Evolutionary conservation across 345 rosid species (phyloP), one percentile per base, ranked within the genome.

Genomic region (Diplotaxis tenuifolia): DNA sequence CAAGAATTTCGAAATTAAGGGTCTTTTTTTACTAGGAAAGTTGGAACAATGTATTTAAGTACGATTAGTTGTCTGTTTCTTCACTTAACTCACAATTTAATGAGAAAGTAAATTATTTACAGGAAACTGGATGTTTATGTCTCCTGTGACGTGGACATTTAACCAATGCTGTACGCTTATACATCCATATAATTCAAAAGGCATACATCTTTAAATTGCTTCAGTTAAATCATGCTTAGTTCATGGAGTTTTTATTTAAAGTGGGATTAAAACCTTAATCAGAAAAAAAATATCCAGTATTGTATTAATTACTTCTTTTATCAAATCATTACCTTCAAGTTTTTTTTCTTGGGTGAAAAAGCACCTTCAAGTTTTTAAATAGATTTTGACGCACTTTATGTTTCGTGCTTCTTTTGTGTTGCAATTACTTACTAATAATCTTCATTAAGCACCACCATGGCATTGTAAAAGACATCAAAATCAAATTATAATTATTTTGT

Each of bases 61-160:
- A n/a, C 21, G 22, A 54, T 18, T 55, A 55, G 63, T 68, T 55
- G 15, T 68, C 50, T 22, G 72, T 56, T 55, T 68, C 73, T 55
- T 56, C 73, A 68, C 64, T 68, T 56, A 55, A 68, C 49, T 36
- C n/a, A 23, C 52, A 36, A 36, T 68, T 68, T 63, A 40, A 40
- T 21, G 28, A 14, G 18, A 63, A 62, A 36, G 25, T 63, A 42
- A 40, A 63, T 42, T 63, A 6, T 20, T 34, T 61, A 61, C 16
- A 20, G 65, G 65, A 34, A 2, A 16, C 63, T 61, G 47, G 29
- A 5, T 36, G 50, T 36, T 19, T 3, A 34, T 20, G 49, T 34
- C 49, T 34, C 16, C 28, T 36, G 18, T 9, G 66, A 61, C 47
- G 47, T 61, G 65, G 47, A 34, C 18, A 34, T 9, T 61, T 61